Evolutionary conservation across 2,329 filamentous ascomycete genomes (phyloP).

Genomic region (Septoria linicola): DNA sequence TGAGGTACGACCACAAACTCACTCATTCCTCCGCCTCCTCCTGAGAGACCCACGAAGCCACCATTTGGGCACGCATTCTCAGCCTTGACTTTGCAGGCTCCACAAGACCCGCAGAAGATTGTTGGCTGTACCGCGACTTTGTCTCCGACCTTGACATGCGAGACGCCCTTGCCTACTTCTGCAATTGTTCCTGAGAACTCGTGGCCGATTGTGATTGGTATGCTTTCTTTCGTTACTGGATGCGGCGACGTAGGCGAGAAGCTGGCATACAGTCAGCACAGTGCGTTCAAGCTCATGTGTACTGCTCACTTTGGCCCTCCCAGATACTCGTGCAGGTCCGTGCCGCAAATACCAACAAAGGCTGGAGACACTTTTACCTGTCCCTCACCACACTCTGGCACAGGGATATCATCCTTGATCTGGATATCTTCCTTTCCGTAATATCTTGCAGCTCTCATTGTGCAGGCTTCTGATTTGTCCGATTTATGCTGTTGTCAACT

Average conservation of each 20-base stretch:
- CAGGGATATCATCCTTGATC: slow-evolving; percentile 51
- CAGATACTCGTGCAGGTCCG: slow-evolving; percentile 36
- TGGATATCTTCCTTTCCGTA: slow-evolving; percentile 57
- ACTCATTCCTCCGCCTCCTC: slow-evolving; percentile 57
- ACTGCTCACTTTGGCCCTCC: slow-evolving; percentile 38
- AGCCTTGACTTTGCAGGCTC: slow-evolving; percentile 53
- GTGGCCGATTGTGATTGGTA: slow-evolving; percentile 62
- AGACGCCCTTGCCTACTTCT: slow-evolving; percentile 52
- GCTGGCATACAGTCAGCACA: slow-evolving; percentile 34
- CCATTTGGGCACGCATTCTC: slow-evolving; percentile 60
- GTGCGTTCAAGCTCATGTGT: neutral
- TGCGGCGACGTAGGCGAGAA: slow-evolving; percentile 56
- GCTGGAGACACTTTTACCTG: slow-evolving; percentile 50
- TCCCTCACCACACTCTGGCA: slow-evolving; percentile 49
- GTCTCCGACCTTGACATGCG: slow-evolving; percentile 54
- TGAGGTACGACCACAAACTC: slow-evolving; percentile 55
- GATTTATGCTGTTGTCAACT: neutral
- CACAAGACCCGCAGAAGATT: slow-evolving; percentile 57
- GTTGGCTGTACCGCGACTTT: slow-evolving; percentile 61
- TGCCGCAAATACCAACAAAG: slow-evolving; percentile 56
- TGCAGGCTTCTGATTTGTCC: slow-evolving; percentile 4
- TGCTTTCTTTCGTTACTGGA: slow-evolving; percentile 55
- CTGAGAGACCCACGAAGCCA: slow-evolving; percentile 48
- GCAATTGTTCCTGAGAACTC: slow-evolving; percentile 63
- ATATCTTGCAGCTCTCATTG: slow-evolving; percentile 56